Conservation (phyloP, 2,329 filamentous ascomycete species). For the Westerdykella aurantiaca region DNA sequence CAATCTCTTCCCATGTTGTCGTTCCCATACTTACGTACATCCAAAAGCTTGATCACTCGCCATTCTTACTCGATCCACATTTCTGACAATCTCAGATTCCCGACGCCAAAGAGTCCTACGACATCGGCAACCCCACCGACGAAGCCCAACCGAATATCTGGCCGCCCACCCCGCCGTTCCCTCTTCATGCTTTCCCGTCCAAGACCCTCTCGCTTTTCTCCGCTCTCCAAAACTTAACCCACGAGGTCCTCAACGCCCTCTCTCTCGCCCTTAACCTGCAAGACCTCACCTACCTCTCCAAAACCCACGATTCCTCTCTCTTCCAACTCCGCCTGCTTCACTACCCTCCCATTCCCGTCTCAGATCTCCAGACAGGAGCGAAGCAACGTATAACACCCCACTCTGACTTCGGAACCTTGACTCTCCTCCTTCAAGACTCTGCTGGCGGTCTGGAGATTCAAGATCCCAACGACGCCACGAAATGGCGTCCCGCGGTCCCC, state of each 20-base stretch:
- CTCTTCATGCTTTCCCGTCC: conserved; percentile 35
- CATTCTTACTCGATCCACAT: not conserved
- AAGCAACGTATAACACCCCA: conserved; percentile 38
- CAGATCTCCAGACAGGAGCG: conserved; percentile 18
- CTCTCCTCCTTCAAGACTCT: conserved; percentile 39
- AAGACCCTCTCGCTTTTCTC: conserved; percentile 18
- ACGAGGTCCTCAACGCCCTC: conserved; percentile 23
- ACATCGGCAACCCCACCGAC: conserved; percentile 27
- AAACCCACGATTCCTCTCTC: conserved; percentile 20
- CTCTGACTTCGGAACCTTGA: conserved; percentile 40
- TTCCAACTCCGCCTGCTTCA: conserved; percentile 37
- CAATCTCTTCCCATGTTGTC: too few species aligned
- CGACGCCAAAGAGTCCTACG: conserved; percentile 33
- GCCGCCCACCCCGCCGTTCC: conserved; percentile 26
- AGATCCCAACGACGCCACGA: conserved; percentile 21
- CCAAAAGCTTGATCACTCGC: not conserved
- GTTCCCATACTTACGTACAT: not conserved
- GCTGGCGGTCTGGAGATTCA: conserved; percentile 39
- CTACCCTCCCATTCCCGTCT: conserved; percentile 32
- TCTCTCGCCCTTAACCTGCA: conserved; percentile 18
- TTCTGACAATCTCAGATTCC: conserved; percentile 9
- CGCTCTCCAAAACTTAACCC: conserved; percentile 10
- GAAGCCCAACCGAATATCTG: conserved; percentile 38
- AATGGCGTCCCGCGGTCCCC: conserved; percentile 26
- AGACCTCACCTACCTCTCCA: conserved; percentile 10